Evolutionary conservation across 1,139 yeast genomes (phyloP).

Genomic region (Pichia sp.): DNA sequence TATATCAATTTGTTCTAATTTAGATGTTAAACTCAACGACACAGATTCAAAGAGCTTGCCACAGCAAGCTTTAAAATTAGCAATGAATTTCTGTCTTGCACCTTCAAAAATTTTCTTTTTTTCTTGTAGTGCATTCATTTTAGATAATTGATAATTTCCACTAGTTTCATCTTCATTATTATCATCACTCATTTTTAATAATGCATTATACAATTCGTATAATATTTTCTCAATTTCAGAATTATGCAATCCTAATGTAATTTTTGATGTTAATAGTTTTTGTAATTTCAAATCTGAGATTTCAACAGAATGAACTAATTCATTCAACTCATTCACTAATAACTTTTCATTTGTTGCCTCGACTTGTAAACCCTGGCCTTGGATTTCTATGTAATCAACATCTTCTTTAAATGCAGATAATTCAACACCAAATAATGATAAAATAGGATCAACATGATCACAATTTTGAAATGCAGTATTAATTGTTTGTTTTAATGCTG

Average conservation of each 20-base stretch:
- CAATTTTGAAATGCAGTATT: constrained; percentile 53
- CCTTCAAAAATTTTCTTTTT: constrained; percentile 57
- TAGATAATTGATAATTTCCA: constrained; percentile 44
- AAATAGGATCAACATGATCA: constrained; percentile 50
- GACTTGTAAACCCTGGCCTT: constrained; percentile 79
- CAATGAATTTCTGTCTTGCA: constrained; percentile 48
- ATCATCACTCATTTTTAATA: constrained; percentile 50
- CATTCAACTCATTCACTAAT: constrained; percentile 62
- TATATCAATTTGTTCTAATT: constrained; percentile 12
- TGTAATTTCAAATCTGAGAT: constrained; percentile 52
- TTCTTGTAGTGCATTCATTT: constrained; percentile 70
- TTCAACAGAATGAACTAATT: constrained; percentile 63
- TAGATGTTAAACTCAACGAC: constrained; percentile 33
- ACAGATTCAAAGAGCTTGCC: constrained; percentile 35
- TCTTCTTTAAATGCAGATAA: constrained; percentile 59
- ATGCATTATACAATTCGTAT: constrained; percentile 56
- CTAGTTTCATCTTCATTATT: constrained; percentile 27
- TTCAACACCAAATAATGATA: constrained; percentile 54
- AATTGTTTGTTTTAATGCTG: constrained; percentile 41
- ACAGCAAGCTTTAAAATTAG: constrained; percentile 43
- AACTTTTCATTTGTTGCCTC: constrained; percentile 74
- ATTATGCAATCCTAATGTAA: constrained; percentile 43
- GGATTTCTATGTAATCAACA: constrained; percentile 63
- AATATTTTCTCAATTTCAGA: constrained; percentile 52
- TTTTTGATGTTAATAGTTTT: constrained; percentile 41